Evolutionary conservation across 1,139 yeast genomes (phyloP), one percentile per base, ranked within the genome.

Genomic region (Taphrina pruni): DNA sequence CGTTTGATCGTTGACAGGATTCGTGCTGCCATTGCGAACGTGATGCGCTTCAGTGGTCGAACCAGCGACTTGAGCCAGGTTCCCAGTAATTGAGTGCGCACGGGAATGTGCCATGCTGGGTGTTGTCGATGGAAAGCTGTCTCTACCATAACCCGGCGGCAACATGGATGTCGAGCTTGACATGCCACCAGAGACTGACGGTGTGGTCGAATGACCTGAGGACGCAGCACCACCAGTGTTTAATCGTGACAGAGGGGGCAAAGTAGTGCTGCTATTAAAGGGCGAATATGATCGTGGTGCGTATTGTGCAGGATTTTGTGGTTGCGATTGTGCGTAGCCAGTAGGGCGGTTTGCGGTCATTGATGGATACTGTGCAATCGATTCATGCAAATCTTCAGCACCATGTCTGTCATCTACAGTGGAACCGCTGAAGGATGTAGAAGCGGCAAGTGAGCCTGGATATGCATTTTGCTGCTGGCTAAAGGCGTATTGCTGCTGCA

Each of bases 131-230:
- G 36, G 54, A 32, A 26, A 58, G 36, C 11, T 56, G 32, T 58
- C 62, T 21, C 62, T 21, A n/a, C 62, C 62, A 48, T 58, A 46
- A 12, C 62, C 62, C 9, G 62, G 62, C 9, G 62, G 62, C 21
- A 58, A 32, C 62, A 58, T 58, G 20, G 62, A 58, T 32, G 45
- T 58, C n/a, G 62, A 58, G 51, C 54, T 45, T 12, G 62, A 58
- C 54, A 58, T 58, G 43, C 54, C 62, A n/a, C 36, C 54, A n/a
- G 62, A 5, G 8, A 58, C 9, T 6, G 62, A 58, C 2, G 62
- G 62, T 6, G 51, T 58, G 8, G 62, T 58, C 12, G 62, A 58
- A 9, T 58, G 62, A 32, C 62, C 45, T 8, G 62, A 58, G 36
- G 60, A 56, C 48, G 36, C 38, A 7, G 46, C 60, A 14, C 62